Evolutionary conservation across 495 filamentous ascomycete genomes (phyloP).

Genomic region (Pyronema domesticum): DNA sequence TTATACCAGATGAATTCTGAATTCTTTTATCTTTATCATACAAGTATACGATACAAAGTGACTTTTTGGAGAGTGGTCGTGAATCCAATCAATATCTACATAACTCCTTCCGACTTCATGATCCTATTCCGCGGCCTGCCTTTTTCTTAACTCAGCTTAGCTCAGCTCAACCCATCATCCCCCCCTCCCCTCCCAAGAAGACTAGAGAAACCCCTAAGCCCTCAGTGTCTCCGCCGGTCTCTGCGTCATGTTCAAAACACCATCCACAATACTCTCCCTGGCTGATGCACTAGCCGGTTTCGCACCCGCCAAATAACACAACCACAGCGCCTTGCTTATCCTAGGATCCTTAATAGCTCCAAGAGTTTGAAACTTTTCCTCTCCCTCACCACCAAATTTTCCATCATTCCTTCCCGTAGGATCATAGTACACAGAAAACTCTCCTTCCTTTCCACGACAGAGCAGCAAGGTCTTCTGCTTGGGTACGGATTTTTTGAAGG

Average conservation of each 20-base stretch:
- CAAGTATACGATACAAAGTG: background rate
- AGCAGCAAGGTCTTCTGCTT: slow-evolving; percentile 60
- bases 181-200: no score
- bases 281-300: slow-evolving; percentile 72
- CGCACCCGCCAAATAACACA: slow-evolving; percentile 74
- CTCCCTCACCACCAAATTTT: slow-evolving; percentile 27
- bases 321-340: slow-evolving; percentile 64
- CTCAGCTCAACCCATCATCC: no score
- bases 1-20: no score
- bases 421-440: slow-evolving; percentile 51
- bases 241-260: slow-evolving; percentile 73
- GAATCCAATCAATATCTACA: background rate
- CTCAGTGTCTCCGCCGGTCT: slow-evolving; percentile 73
- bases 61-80: background rate
- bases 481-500: slow-evolving; percentile 44
- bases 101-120: background rate
- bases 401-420: slow-evolving; percentile 25
- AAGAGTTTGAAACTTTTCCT: slow-evolving; percentile 33
- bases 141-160: background rate
- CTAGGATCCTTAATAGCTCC: slow-evolving; percentile 62
- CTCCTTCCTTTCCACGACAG: slow-evolving; percentile 46
- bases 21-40: no score
- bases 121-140: background rate
- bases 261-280: slow-evolving; percentile 66
- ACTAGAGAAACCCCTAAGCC: slow-evolving; percentile 6